Percentiles rank a stretch among this genome's conserved stretches.
Conservation (phyloP, 208 protist genomes). For the Dictyostelium gargantuum region DNA sequence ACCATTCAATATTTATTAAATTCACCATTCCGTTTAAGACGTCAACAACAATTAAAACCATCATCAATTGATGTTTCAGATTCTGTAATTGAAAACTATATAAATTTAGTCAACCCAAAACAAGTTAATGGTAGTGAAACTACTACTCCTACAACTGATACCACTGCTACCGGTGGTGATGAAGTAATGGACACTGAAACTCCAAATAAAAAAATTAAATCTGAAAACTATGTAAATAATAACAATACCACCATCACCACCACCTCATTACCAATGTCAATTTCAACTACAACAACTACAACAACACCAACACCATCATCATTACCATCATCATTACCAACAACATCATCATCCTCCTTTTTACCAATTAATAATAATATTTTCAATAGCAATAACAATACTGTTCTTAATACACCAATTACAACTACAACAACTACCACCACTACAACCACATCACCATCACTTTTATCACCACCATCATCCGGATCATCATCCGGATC, state of each 20-base stretch:
- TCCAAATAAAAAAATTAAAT: conserved; percentile 31
- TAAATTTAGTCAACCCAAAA: not conserved
- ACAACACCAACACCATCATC: not conserved
- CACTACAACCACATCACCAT: not conserved
- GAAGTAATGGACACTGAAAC: not conserved
- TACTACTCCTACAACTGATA: not conserved
- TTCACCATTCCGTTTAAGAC: conserved; percentile 50
- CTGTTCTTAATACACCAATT: not conserved
- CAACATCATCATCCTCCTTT: too few species aligned
- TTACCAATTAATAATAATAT: too few species aligned
- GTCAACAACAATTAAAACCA: conserved; percentile 4
- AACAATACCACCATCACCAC: too few species aligned
- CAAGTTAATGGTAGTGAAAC: too few species aligned
- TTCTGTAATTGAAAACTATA: conserved; percentile 47
- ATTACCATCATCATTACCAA: too few species aligned
- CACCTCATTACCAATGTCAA: too few species aligned
- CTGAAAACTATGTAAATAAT: not conserved
- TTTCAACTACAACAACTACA: not conserved
- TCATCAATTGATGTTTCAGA: not conserved
- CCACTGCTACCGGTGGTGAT: not conserved
- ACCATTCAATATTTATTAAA: conserved; percentile 62
- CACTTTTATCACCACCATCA: not conserved
- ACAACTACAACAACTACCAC: not conserved
- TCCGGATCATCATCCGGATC: too few species aligned
- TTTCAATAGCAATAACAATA: too few species aligned